Evolutionary conservation across 73 alveolate species (phyloP), one percentile per base, ranked within the genome.

Genomic region (Symbiodinium pilosum): DNA sequence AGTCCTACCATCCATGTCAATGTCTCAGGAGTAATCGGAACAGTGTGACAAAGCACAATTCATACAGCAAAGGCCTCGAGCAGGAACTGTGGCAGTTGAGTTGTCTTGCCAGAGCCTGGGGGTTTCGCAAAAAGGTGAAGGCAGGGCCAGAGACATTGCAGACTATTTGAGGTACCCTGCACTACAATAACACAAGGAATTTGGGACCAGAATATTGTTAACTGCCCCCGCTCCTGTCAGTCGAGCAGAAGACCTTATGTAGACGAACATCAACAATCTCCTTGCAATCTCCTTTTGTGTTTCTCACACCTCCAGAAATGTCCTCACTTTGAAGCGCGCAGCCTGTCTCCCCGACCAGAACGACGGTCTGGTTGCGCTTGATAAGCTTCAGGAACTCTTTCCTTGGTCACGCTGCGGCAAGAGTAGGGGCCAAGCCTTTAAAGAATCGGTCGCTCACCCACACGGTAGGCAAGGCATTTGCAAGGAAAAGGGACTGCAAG

Each of bases 91-190:
- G 98, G 92, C 98, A 92, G 42, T 98, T 99, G 99, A 42, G 99
- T 99, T 14, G 99, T 99, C 99, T 99, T 99, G 42, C 99, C 99
- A 39, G 99, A 99, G 41, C 99, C n/a, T n/a, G n/a, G n/a, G n/a
- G n/a, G n/a, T n/a, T n/a, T n/a, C n/a, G n/a, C n/a, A n/a, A n/a
- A n/a, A n/a, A n/a, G n/a, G n/a, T n/a, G n/a, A n/a, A n/a, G n/a
- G n/a, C n/a, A n/a, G n/a, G n/a, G n/a, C n/a, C n/a, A n/a, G n/a
- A n/a, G n/a, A n/a, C n/a, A n/a, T n/a, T n/a, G n/a, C n/a, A n/a
- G n/a, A n/a, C n/a, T n/a, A n/a, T n/a, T n/a, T n/a, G n/a, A n/a
- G n/a, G n/a, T n/a, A n/a, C n/a, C n/a, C n/a, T n/a, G n/a, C n/a
- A n/a, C n/a, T n/a, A n/a, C n/a, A n/a, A n/a, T n/a, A n/a, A n/a